phyloP scores from a whole-genome alignment of 768 basidiomycete species.

The Roridomyces roridus region DNA sequence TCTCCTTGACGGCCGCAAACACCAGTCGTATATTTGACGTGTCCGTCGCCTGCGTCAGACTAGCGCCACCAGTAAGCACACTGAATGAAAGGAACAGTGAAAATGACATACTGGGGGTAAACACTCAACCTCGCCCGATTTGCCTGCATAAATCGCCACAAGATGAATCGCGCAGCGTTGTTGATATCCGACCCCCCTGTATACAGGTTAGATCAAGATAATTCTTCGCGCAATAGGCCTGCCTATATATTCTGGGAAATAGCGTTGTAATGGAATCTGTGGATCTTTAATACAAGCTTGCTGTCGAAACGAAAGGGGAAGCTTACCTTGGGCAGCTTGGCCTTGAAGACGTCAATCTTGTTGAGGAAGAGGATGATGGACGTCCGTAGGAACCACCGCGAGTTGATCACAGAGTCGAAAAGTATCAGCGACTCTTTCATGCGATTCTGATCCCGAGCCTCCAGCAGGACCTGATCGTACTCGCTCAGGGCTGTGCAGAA shows the following conservation, averaged over 20 bases:
- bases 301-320: background rate
- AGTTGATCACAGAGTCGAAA: constrained; percentile 93
- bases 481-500: constrained; percentile 70
- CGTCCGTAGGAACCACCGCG: constrained; percentile 90
- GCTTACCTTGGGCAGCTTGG: constrained; percentile 72
- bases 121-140: constrained; percentile 60
- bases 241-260: constrained; percentile 58
- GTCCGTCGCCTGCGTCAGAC: constrained; percentile 89
- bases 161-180: constrained; percentile 77
- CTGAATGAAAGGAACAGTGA: background rate
- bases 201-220: too few relatives aligned
- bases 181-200: constrained; percentile 68
- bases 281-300: background rate
- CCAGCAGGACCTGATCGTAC: constrained; percentile 63
- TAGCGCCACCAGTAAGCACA: constrained; percentile 29
- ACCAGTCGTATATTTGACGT: constrained; percentile 83
- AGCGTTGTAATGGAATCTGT: constrained; percentile 47
- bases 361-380: constrained; percentile 92
- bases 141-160: constrained; percentile 81
- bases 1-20: constrained; percentile 90
- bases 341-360: constrained; percentile 93
- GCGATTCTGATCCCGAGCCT: constrained; percentile 77
- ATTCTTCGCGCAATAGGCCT: too few relatives aligned
- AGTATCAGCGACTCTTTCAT: constrained; percentile 92
- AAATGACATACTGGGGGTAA: constrained; percentile 56